These are phyloP conservation scores for Penicillium sp. DNA, from an alignment of 2,329 filamentous ascomycete species.

Conservation along the genomic window DNA sequence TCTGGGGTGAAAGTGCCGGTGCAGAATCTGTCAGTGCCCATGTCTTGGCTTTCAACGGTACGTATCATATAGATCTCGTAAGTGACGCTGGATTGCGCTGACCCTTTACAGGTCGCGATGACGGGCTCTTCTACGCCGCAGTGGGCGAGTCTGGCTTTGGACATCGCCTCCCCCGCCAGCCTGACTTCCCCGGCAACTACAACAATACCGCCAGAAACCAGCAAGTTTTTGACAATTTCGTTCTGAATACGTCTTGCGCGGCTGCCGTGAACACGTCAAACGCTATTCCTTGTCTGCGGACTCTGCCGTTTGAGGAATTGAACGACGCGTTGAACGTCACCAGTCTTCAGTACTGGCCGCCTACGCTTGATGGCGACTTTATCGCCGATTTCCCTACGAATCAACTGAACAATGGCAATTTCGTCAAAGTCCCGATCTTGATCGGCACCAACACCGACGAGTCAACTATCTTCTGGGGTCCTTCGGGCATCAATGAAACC, in stretches of 20 bases:
- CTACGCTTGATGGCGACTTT: not conserved
- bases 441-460: slow-evolving; percentile 64
- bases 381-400: not conserved
- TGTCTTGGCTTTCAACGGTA: not conserved
- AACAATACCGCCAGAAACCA: slow-evolving; percentile 32
- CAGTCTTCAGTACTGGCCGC: not conserved
- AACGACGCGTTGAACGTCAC: not conserved
- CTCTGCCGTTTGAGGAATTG: not conserved
- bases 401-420: not conserved
- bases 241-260: not conserved
- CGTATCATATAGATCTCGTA: slow-evolving; percentile 53
- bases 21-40: too few relatives aligned
- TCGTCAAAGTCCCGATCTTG: slow-evolving; percentile 62
- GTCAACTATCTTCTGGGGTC: slow-evolving; percentile 52
- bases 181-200: slow-evolving; percentile 40
- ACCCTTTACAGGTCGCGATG: slow-evolving; percentile 53
- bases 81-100: slow-evolving; percentile 50
- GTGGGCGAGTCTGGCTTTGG: slow-evolving; percentile 47
- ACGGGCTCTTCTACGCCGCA: slow-evolving; percentile 51
- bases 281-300: not conserved
- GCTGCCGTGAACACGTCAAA: not conserved
- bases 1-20: too few relatives aligned
- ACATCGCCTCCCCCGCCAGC: slow-evolving; percentile 28
- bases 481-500: slow-evolving; percentile 51
- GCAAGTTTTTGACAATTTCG: not conserved